phyloP scores from a whole-genome alignment of 1,139 yeast genomes.

The Suhomyces anneliseae region DNA sequence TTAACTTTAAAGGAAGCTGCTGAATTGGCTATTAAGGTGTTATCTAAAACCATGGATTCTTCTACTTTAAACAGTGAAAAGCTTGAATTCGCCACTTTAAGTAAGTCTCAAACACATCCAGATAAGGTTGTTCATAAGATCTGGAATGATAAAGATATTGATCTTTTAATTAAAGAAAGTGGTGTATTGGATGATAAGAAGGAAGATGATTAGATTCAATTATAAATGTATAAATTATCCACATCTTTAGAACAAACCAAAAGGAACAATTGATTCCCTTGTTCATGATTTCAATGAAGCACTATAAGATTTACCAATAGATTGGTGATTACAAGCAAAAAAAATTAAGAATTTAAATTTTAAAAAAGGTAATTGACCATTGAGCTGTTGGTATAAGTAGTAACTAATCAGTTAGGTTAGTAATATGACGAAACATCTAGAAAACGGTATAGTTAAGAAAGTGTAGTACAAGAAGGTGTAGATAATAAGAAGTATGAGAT shows the following conservation, averaged over 20 bases:
- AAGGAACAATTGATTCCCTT: too few species aligned
- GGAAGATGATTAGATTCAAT: conserved; percentile 15
- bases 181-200: conserved; percentile 60
- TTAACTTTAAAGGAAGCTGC: conserved; percentile 76
- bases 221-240: too few species aligned
- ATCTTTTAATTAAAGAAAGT: conserved; percentile 65
- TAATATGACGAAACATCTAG: background rate
- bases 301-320: background rate
- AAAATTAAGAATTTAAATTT: too few species aligned
- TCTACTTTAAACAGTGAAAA: conserved; percentile 83
- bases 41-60: conserved; percentile 92
- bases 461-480: too few species aligned
- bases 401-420: background rate
- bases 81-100: conserved; percentile 80
- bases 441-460: background rate
- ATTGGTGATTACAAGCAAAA: too few species aligned
- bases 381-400: background rate
- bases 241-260: too few species aligned
- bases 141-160: conserved; percentile 80
- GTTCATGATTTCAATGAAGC: background rate
- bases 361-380: too few species aligned
- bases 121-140: conserved; percentile 66
- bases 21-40: conserved; percentile 84
- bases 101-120: conserved; percentile 47
- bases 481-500: too few species aligned